Percentiles rank a stretch among this genome's conserved stretches.
Evolutionary conservation across 345 rosid genomes (phyloP).

Genomic region (Lepidium sativum): DNA sequence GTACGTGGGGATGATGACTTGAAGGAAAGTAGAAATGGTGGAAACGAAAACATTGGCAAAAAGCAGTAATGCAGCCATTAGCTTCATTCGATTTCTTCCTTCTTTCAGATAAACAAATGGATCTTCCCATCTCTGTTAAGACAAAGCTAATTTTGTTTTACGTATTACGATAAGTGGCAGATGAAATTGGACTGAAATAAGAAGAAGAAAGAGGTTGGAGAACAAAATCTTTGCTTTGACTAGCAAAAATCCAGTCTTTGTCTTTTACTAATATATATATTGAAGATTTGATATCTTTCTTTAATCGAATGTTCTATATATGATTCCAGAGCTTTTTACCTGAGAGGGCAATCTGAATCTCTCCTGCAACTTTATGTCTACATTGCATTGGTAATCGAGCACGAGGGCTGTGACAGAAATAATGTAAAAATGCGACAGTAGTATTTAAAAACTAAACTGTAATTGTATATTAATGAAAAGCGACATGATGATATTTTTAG

Average conservation of each 20-base stretch:
- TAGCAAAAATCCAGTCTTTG: not conserved
- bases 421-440: conserved; percentile 5
- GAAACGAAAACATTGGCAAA: conserved; percentile 57
- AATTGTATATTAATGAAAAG: conserved; percentile 1
- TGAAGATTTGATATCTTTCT: not conserved
- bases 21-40: conserved; percentile 44
- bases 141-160: not conserved
- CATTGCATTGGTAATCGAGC: conserved; percentile 7
- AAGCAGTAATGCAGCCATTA: conserved; percentile 60
- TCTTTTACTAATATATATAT: too few relatives aligned
- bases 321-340: not conserved
- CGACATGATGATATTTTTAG: conserved; percentile 13
- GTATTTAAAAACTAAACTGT: not conserved
- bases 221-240: not conserved
- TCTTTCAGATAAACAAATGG: not conserved
- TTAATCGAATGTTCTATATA: not conserved
- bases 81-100: conserved; percentile 5
- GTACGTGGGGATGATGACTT: conserved; percentile 26
- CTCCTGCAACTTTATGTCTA: not conserved
- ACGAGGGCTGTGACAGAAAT: not conserved
- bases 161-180: not conserved
- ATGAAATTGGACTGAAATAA: conserved; percentile 13
- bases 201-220: not conserved
- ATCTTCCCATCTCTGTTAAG: conserved; percentile 42
- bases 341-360: not conserved